These are phyloP conservation scores for Kazachstania sp. DNA, from an alignment of 1,139 yeast species.

Conservation along the genomic window DNA sequence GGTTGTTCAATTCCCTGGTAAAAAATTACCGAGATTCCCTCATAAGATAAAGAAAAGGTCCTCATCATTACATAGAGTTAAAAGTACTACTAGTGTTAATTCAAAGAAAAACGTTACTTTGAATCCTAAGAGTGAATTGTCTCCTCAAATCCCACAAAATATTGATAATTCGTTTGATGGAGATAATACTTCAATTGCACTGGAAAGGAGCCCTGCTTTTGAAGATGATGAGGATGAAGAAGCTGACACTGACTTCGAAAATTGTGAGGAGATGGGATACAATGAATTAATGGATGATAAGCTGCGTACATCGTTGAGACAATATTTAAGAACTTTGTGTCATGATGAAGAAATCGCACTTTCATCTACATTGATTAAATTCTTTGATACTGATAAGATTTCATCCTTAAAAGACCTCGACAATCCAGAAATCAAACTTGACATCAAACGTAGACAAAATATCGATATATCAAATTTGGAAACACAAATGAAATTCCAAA, in stretches of 20 bases:
- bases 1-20: constrained; percentile 57
- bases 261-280: constrained; percentile 8
- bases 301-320: constrained; percentile 65
- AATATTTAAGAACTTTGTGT: constrained; percentile 51
- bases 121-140: constrained; percentile 9
- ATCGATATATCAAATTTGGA: constrained; percentile 52
- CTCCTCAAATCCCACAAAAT: background rate
- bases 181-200: constrained; percentile 13
- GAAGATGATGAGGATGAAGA: constrained; percentile 13
- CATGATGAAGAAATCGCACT: constrained; percentile 49
- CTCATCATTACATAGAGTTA: constrained; percentile 11
- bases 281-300: constrained; percentile 49
- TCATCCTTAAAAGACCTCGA: constrained; percentile 29
- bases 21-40: constrained; percentile 59
- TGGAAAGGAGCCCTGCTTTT: constrained; percentile 3
- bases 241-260: constrained; percentile 20
- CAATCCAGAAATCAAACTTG: constrained; percentile 38
- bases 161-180: constrained; percentile 7
- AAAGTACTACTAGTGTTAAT: constrained; percentile 1
- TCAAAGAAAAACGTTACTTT: constrained; percentile 1
- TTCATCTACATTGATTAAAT: constrained; percentile 43
- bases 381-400: constrained; percentile 35
- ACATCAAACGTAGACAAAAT: constrained; percentile 47
- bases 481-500: constrained; percentile 69
- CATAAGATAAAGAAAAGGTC: constrained; percentile 40